Evolutionary conservation across 2,329 filamentous ascomycete species (phyloP), one percentile per base, ranked within the genome.

Genomic region (Colletotrichum cordylinicola): DNA sequence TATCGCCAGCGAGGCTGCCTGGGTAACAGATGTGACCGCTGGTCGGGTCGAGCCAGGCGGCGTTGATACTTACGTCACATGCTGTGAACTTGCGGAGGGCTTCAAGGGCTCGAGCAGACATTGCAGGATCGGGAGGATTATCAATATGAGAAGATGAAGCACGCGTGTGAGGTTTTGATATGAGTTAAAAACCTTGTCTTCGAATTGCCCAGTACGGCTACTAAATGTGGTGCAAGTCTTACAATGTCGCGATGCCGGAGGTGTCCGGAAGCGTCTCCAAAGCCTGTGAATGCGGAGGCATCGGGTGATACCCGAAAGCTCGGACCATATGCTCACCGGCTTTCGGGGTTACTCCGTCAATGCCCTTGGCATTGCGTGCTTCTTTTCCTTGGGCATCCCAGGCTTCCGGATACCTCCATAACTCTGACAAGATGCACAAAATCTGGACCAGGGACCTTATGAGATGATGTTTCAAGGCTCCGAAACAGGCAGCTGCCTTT

Each of bases 41-140:
- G 43, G 2, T 52, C 43, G 6, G 10, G 43, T 52, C 21, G 0
- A 52, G 43, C n/a, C n/a, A n/a, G n/a, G 43, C n/a, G 43, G 43
- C 43, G 10, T 52, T 12, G 29, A 6, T 61, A 64, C 71, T 73
- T 69, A 73, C 71, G 24, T 73, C 71, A 64, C 71, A 73, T 9
- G 71, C 35, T 18, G 71, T 69, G 66, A 73, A 73, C 39, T 64
- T 73, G 21, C 65, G 71, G 6, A 73, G 66, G 24, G 56, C 33
- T 39, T 69, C 39, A 9, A 73, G 65, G 5, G 56, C 39, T 35
- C 66, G 65, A 10, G 64, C 3, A 18, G 39, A 73, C 71, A 70
- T 73, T 31, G 1, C 24, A 12, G 2, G 18, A 18, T 29, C 8
- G 18, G 52, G 8, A 0, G n/a, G n/a, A n/a, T n/a, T n/a, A n/a